phyloP scores from a whole-genome alignment of 257 asterid genomes.

The Solanum appendiculatum region DNA sequence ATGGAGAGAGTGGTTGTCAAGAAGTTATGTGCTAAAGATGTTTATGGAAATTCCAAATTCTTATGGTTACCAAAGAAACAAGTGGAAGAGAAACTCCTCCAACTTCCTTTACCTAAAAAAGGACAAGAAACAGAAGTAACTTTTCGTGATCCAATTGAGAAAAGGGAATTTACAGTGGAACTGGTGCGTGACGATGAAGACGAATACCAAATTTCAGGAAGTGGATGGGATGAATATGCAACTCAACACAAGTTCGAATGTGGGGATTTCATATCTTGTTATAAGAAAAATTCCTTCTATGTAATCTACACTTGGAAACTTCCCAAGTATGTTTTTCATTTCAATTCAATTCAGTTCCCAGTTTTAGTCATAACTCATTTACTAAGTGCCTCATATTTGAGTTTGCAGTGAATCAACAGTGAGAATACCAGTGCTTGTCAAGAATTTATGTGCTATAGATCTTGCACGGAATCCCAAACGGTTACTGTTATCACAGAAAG shows the following conservation, averaged over 20 bases:
- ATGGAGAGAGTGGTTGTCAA: neutral
- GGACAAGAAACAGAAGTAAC: neutral
- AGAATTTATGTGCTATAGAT: neutral
- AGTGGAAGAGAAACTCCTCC: neutral
- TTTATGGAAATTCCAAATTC: neutral
- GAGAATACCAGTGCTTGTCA: neutral
- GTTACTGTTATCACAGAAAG: neutral
- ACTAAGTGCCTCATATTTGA: too few relatives aligned
- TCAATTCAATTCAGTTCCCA: neutral
- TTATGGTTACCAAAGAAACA: neutral
- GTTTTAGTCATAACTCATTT: neutral
- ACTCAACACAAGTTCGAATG: neutral
- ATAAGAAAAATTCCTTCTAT: neutral
- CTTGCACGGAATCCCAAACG: neutral
- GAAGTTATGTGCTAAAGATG: neutral
- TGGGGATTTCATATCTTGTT: neutral
- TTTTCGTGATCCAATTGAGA: neutral
- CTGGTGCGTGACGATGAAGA: neutral
- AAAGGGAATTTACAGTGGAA: neutral
- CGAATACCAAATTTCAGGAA: neutral
- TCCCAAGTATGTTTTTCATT: neutral
- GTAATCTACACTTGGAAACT: neutral
- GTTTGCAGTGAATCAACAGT: neutral
- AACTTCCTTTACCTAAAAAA: neutral
- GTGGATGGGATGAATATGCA: neutral